These are phyloP conservation scores for Arthroderma sp. DNA, from an alignment of 2,329 filamentous ascomycete species.

Conservation along the genomic window DNA sequence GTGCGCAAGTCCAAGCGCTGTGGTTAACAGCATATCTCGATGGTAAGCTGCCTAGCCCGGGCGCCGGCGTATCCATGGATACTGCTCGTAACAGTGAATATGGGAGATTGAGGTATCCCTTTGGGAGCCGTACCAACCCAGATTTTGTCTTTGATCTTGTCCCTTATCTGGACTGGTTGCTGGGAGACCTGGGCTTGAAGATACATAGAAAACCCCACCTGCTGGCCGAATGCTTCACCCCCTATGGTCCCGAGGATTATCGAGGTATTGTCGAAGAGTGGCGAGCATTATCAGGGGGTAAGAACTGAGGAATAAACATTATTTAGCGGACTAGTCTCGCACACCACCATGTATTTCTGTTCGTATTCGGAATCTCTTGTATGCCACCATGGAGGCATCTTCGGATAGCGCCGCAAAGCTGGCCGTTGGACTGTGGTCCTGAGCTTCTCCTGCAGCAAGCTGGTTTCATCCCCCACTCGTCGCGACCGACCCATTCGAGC, in stretches of 20 bases:
- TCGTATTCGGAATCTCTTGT: too few relatives aligned
- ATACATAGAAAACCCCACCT: conserved; percentile 24
- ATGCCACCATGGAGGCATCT: too few relatives aligned
- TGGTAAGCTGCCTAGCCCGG: conserved; percentile 27
- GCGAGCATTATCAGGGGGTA: conserved; percentile 9
- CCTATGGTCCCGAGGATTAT: conserved; percentile 31
- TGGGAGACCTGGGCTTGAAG: conserved; percentile 51
- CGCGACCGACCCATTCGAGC: too few relatives aligned
- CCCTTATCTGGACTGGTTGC: conserved; percentile 57
- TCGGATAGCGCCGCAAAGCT: too few relatives aligned
- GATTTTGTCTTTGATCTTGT: conserved; percentile 67
- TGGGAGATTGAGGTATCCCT: conserved; percentile 53
- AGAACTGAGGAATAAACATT: too few relatives aligned
- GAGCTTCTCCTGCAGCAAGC: too few relatives aligned
- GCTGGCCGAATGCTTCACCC: conserved; percentile 22
- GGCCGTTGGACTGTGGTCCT: too few relatives aligned
- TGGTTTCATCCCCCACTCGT: too few relatives aligned
- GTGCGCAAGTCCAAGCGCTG: conserved; percentile 37
- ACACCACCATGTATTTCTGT: too few relatives aligned
- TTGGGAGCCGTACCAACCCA: conserved; percentile 34
- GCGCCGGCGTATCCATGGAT: conserved; percentile 32
- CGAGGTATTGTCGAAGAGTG: conserved; percentile 30
- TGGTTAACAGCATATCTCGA: conserved; percentile 56
- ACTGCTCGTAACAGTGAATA: conserved; percentile 55
- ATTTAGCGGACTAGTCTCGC: too few relatives aligned